Conservation (phyloP, 1,139 yeast species). For the Saccharomycopsis hybrid region DNA sequence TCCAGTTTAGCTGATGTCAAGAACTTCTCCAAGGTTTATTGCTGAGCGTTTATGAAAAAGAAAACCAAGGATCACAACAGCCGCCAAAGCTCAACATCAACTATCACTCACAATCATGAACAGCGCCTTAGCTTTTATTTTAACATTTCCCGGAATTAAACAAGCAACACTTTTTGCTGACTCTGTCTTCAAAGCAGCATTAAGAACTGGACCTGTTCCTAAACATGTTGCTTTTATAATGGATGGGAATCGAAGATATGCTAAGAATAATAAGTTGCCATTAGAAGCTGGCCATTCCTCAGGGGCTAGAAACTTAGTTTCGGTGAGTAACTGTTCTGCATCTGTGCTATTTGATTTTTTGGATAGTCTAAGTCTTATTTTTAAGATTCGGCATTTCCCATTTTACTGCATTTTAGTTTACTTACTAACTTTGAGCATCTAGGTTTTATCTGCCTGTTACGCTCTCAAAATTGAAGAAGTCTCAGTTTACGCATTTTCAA, state of each 20-base stretch:
- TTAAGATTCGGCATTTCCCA: neutral
- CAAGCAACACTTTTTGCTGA: neutral
- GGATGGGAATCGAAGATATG: constrained; percentile 95
- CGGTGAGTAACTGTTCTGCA: constrained; percentile 5
- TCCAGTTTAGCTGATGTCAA: too few species aligned
- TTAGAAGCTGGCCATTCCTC: constrained; percentile 81
- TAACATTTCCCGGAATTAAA: neutral
- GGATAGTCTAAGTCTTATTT: neutral
- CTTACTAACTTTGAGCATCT: too few species aligned
- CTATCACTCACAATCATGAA: too few species aligned
- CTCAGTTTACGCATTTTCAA: constrained; percentile 90
- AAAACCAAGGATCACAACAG: too few species aligned
- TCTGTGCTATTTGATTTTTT: too few species aligned
- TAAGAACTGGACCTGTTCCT: constrained; percentile 76
- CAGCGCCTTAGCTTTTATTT: too few species aligned
- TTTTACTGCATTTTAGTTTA: too few species aligned
- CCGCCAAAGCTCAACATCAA: too few species aligned
- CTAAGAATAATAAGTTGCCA: constrained; percentile 60
- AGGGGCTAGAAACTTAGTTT: constrained; percentile 75
- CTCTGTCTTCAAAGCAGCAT: constrained; percentile 40
- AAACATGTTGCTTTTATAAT: constrained; percentile 86
- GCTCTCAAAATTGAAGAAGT: constrained; percentile 71
- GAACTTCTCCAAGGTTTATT: too few species aligned
- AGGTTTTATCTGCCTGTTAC: constrained; percentile 60
- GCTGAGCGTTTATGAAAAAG: too few species aligned